Evolutionary conservation across 345 rosid species (phyloP), one percentile per base, ranked within the genome.

Genomic region (Bruguiera sexangula): DNA sequence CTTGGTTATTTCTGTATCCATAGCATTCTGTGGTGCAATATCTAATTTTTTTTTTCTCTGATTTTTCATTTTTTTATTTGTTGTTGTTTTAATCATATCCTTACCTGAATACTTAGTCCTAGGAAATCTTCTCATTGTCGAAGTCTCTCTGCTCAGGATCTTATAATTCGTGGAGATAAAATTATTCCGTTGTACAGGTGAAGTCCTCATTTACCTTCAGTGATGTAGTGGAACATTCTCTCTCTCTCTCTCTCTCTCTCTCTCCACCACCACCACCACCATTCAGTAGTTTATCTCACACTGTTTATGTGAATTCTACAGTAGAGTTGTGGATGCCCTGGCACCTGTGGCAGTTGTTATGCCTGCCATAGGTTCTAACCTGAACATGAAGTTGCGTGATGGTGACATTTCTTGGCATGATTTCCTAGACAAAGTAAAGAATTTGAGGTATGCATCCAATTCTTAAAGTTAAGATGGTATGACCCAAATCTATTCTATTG

Each of bases 121-220:
- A 34, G 7, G 16, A n/a, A 43, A 30, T 67, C 60, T 52, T 53
- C 61, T 72, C 34, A 66, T 78, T 66, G 65, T 48, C 26, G 8
- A 50, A 50, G 1, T 20, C 6, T 30, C 36, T 60, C 16, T 71
- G 0, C 21, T 6, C 88, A 95, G 97, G 99, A 95, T 82, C 66
- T 78, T 68, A 95, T 95, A 67, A 73, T 92, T 77, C 99, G 96
- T 6, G 96, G 98, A 65, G 91, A 85, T 50, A 92, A 88, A 87
- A 82, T 80, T 68, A 82, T 95, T 69, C 99, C 94, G 19, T 79
- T 95, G 66, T 95, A 95, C 75, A 87, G 97, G 99, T 95, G 81
- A 81, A 78, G 69, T 86, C 68, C 66, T 82, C 60, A 26, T 58
- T 71, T 64, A 66, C 60, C 58, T 59, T 62, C 19, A 32, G 29